phyloP scores from a whole-genome alignment of 2,329 filamentous ascomycete genomes.

The Coniochaeta sp. region DNA sequence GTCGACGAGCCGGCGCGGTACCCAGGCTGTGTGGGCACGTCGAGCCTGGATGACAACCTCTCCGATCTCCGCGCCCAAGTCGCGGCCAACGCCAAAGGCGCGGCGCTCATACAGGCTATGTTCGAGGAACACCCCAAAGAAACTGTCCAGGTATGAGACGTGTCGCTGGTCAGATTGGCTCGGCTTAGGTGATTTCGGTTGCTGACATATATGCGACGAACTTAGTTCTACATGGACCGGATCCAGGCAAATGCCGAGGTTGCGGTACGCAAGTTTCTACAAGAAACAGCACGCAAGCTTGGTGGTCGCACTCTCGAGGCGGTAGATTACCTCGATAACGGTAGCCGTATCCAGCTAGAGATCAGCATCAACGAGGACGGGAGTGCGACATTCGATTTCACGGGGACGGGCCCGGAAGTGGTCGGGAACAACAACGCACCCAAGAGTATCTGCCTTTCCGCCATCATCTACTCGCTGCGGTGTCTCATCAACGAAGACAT shows the following conservation, averaged over 20 bases:
- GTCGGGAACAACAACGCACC: constrained; percentile 25
- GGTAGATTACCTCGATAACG: constrained; percentile 58
- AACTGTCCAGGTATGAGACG: background rate
- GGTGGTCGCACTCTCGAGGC: constrained; percentile 57
- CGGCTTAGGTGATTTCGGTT: background rate
- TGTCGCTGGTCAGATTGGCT: background rate
- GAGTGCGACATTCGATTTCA: constrained; percentile 28
- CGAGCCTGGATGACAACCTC: constrained; percentile 67
- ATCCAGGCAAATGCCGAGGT: constrained; percentile 72
- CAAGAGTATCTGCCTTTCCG: constrained; percentile 25
- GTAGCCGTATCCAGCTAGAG: constrained; percentile 21
- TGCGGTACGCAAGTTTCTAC: constrained; percentile 64
- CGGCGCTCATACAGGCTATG: constrained; percentile 60
- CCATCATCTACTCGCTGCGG: constrained; percentile 22
- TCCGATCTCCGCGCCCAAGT: constrained; percentile 71
- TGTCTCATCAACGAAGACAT: constrained; percentile 19
- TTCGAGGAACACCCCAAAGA: constrained; percentile 60
- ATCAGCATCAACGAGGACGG: constrained; percentile 23
- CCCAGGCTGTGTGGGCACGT: constrained; percentile 61
- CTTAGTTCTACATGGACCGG: constrained; percentile 70
- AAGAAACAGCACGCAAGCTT: constrained; percentile 54
- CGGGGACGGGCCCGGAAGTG: constrained; percentile 23
- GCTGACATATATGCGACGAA: constrained; percentile 34
- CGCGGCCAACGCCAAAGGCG: constrained; percentile 65
- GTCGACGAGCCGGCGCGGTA: constrained; percentile 60